A percentile compares a stretch with the other conserved stretches of the same genome.
Conservation (phyloP, 345 rosid species). For the Erysimum cheiranthoides region DNA sequence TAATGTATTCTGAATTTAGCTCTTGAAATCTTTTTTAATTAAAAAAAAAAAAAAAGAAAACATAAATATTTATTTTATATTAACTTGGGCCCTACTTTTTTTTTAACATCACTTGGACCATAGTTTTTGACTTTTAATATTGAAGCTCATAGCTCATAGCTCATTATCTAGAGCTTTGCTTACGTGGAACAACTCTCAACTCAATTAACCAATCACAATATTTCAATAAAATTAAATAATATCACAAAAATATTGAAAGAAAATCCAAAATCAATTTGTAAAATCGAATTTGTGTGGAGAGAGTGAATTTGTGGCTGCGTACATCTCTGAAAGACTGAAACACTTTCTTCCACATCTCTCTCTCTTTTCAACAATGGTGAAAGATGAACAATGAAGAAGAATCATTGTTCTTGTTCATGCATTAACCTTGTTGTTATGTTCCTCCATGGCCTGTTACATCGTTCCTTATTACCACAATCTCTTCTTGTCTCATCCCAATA, state of each 20-base stretch:
- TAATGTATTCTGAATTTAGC: too few species aligned
- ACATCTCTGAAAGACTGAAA: constrained; percentile 44
- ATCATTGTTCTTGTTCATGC: constrained; percentile 28
- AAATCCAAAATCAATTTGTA: constrained; percentile 15
- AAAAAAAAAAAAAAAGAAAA: too few species aligned
- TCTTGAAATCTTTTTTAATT: too few species aligned
- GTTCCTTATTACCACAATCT: constrained; percentile 46
- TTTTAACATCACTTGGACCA: too few species aligned
- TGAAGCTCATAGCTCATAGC: too few species aligned
- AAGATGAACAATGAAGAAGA: constrained; percentile 59
- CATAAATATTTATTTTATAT: too few species aligned
- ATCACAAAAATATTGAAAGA: not conserved
- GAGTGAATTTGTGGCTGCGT: constrained; percentile 36
- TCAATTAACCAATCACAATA: constrained; percentile 21
- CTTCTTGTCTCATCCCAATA: constrained; percentile 49
- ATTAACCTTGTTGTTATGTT: constrained; percentile 51
- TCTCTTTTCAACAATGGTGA: constrained; percentile 49
- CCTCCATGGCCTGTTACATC: constrained; percentile 79
- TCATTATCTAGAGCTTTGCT: not conserved
- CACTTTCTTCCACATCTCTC: constrained; percentile 45
- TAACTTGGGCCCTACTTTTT: too few species aligned
- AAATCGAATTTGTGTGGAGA: constrained; percentile 49
- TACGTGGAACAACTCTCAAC: constrained; percentile 25
- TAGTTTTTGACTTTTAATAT: too few species aligned
- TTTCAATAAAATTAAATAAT: not conserved